Percentiles rank a stretch among this genome's conserved stretches.
phyloP scores from a whole-genome alignment of 805 yeast species.

The Candida andamanensis region DNA sequence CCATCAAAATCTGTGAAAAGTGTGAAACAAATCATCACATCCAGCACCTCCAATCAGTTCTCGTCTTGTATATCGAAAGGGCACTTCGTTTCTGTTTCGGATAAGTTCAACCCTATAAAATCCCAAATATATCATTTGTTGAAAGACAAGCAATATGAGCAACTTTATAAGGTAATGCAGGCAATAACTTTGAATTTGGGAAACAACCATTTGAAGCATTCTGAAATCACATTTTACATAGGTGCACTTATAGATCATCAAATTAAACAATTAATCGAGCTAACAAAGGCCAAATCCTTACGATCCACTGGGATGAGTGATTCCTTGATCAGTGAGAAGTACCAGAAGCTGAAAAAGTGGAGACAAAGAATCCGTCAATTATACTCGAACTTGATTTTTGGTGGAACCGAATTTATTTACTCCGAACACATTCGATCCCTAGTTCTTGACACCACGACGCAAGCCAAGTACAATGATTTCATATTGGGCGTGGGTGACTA shows the following conservation, averaged over 20 bases:
- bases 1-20: no score
- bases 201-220: slow-evolving; percentile 9
- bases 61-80: slow-evolving; percentile 5
- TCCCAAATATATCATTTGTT: slow-evolving; percentile 14
- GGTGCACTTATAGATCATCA: slow-evolving; percentile 17
- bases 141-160: slow-evolving; percentile 10
- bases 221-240: slow-evolving; percentile 18
- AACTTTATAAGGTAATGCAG: slow-evolving; percentile 14
- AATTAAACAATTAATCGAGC: slow-evolving; percentile 9
- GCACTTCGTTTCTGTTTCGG: slow-evolving; percentile 10
- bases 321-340: slow-evolving; percentile 3
- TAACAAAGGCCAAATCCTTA: slow-evolving; percentile 8
- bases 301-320: slow-evolving; percentile 2
- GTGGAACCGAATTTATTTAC: slow-evolving; percentile 17
- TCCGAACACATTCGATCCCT: slow-evolving; percentile 11
- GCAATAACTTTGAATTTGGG: slow-evolving; percentile 2
- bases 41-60: no score
- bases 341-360: slow-evolving; percentile 11
- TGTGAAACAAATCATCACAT: no score
- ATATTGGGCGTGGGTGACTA: slow-evolving; percentile 23
- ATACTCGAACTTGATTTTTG: slow-evolving; percentile 20
- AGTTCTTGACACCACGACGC: no score
- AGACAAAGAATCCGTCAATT: slow-evolving; percentile 18
- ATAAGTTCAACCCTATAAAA: slow-evolving; percentile 6
- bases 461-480: no score